Base-by-base conservation (phyloP, 257 asterid species). In the Solanum infundibuliforme region DNA sequence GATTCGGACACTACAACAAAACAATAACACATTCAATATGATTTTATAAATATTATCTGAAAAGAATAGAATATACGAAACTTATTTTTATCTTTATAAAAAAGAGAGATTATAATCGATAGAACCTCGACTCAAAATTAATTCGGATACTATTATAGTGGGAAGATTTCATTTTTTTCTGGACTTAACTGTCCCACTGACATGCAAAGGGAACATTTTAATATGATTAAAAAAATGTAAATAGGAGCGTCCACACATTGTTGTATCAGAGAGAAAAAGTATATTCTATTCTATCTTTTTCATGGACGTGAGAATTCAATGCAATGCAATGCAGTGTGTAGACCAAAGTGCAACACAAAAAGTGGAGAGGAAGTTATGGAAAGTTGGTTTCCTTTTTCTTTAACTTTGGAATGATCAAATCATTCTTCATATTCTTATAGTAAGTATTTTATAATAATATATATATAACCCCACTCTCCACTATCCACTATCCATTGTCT, bases 381-480 rank as follows among this genome's bases (percentile, higher is more conserved):
- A 93, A 92, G 92, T 88, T 90, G 85, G 88, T 88, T 87, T 90
- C 89, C 91, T 92, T 91, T 92, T 84, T 31, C 72, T 18, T 73
- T 85, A 81, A 13, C 89, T 88, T 87, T 90, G 88, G 88, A 88
- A 92, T 91, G 90, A 91, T 87, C 90, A 77, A 34, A 77, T 79
- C 84, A 79, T 41, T 41, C 65, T 76, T 76, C 12, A 76, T 76
- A 76, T 76, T 76, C 83, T 76, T 36, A n/a, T 76, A 38, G 11
- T 38, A 75, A 31, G 77, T 71, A 11, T 23, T 71, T 32, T 32
- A 36, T 16, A 32, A 31, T 66, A 5, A 10, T 66, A 27, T 66
- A 66, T 27, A 27, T 27, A 32, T 21, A 38, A 89, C 89, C 46
- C 79, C 93, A 91, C 89, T 88, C 79, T 72, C 48, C 83, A 74